Evolutionary conservation across 805 yeast genomes (phyloP), one percentile per base, ranked within the genome.

Genomic region (Ogataea nitratoaversa): DNA sequence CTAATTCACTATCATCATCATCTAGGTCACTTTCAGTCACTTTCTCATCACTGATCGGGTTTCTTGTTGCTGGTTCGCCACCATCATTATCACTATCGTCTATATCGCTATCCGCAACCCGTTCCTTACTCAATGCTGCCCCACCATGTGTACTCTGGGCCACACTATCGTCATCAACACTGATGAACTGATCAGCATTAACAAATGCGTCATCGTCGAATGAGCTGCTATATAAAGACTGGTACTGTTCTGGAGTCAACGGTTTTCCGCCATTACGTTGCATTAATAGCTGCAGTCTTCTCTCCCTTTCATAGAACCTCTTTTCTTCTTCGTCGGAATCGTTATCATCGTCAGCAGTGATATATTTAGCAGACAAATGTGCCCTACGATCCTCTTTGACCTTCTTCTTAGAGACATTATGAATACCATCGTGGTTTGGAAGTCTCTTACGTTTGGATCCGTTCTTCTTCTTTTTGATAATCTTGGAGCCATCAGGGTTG

Each of bases 291-390:
- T 81, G 74, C 33, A 79, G 62, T 41, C 64, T 59, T 40, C 67
- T 66, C 50, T 83, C 90, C 42, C 76, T 68, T 32, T 60, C 78
- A 53, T 74, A 82, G 53, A 82, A 82, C 23, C 50, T 68, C 3
- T 52, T 54, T 37, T 71, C 76, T 30, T 67, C 66, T 34, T 78
- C 86, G 12, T 68, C 77, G 50, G 80, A 86, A 5, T 76, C 68
- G 9, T 72, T 80, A 50, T 80, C 85, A 53, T 81, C 88, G 2
- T 85, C 78, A 38, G 74, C 82, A 37, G 66, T 66, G 34, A 82
- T 72, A 47, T 61, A 73, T 40, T 73, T 79, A 4, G 80, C 62
- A 1, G 88, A 81, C 32, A 72, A 67, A 37, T 60, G 52, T 5
- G 40, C 50, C 34, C 43, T 42, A 19, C 11, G 27, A 29, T 48